These are phyloP conservation scores for Sporothrix brasiliensis DNA, from an alignment of 2,329 filamentous ascomycete species.

Conservation along the genomic window DNA sequence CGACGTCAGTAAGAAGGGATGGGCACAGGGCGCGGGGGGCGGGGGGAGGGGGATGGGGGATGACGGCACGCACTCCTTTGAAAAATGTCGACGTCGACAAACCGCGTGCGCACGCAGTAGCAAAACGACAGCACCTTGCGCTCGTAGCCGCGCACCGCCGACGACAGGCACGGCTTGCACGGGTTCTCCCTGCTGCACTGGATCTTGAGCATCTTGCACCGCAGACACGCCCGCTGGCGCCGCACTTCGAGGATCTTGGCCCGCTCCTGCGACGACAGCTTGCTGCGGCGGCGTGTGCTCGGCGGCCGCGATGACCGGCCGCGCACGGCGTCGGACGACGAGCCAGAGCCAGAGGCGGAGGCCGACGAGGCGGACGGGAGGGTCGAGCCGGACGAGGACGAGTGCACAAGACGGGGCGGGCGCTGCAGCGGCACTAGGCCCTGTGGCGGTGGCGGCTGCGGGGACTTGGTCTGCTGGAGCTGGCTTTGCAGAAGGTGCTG, in stretches of 20 bases:
- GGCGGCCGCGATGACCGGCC: constrained; percentile 13
- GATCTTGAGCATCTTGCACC: constrained; percentile 41
- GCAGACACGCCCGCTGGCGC: constrained; percentile 40
- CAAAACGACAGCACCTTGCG: constrained; percentile 41
- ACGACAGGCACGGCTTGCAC: constrained; percentile 40
- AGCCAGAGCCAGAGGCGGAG: not conserved
- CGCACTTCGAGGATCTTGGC: constrained; percentile 39
- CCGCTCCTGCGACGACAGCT: constrained; percentile 37
- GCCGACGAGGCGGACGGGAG: not conserved
- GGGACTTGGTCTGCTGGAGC: no score
- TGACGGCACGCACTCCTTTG: constrained; percentile 31
- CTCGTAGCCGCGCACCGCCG: constrained; percentile 39
- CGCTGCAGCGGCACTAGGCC: not conserved
- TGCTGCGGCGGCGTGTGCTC: constrained; percentile 33
- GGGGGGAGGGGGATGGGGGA: no score
- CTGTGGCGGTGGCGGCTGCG: not conserved
- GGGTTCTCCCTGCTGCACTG: constrained; percentile 41
- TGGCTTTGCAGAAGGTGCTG: constrained; percentile 4
- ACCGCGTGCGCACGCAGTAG: constrained; percentile 41
- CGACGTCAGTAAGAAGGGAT: not conserved
- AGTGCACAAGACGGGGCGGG: no score
- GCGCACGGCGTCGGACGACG: not conserved
- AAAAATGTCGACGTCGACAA: constrained; percentile 42
- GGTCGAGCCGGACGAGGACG: not conserved
- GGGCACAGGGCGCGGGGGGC: no score